Evolutionary conservation across 805 yeast species (phyloP), one percentile per base, ranked within the genome.

Genomic region (Saccharomyces paradoxus): DNA sequence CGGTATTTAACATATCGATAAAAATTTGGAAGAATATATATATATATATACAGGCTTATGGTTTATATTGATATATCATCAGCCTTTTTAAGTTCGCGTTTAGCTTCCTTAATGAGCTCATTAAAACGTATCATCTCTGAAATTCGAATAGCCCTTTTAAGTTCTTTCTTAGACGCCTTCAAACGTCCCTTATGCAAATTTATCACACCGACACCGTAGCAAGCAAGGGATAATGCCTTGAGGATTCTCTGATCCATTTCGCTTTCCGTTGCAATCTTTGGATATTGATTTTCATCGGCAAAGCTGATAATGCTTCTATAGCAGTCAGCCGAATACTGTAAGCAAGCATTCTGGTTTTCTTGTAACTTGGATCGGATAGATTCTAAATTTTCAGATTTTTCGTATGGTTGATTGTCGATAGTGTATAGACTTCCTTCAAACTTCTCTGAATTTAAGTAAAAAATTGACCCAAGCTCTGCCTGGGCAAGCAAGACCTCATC

Each of bases 171-270:
- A 0, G 95, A 89, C 50, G 74, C 67, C 2, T 72, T 75, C 55
- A 77, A 74, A 14, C 83, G 71, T 1, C 82, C 78, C 48, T 74
- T 62, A 61, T 87, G 87, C 27, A 84, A 69, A 41, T 81, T 76
- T 7, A 88, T 78, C 2, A 89, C 94, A 1, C 96, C 97, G 24
- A 87, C 72, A 0, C 96, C 94, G 63, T 86, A 90, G 0, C 87
- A 79, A 0, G 95, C 81, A 65, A 90, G 74, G 0, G 91, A 89
- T 37, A 84, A 81, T 1, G 85, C 81, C 59, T 85, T 37, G 13
- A 37, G 44, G 17, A 37, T 17, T 37, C 12, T 17, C 22, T 37
- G 22, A 21, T 37, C 44, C 22, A 17, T 37, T 37, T 37, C 44
- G 4, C 44, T 37, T 8, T 37, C 24, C 7, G 24, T 37, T 8